phyloP scores from a whole-genome alignment of 305 asterid genomes.

The Salvia sclarea region DNA sequence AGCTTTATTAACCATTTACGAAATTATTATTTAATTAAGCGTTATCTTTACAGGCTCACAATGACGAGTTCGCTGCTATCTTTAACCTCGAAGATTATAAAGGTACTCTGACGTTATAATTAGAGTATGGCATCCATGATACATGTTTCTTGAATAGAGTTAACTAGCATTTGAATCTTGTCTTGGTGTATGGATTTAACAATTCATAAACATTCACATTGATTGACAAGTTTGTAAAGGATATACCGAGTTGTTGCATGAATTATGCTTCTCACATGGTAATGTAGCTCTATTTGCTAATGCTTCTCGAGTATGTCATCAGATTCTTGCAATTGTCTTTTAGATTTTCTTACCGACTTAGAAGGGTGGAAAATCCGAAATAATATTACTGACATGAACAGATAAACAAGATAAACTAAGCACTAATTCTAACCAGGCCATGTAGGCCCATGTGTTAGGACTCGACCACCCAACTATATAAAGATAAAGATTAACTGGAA shows the following conservation, averaged over 20 bases:
- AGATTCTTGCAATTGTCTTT: constrained; percentile 4
- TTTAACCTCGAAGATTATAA: constrained; percentile 94
- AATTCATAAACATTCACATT: constrained; percentile 2
- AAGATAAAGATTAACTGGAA: neutral
- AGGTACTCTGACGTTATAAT: constrained; percentile 52
- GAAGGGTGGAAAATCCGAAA: neutral
- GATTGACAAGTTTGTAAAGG: constrained; percentile 16
- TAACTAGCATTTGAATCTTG: neutral
- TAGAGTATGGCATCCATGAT: constrained; percentile 7
- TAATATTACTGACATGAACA: neutral
- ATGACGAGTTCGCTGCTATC: constrained; percentile 72
- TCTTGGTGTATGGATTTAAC: constrained; percentile 7
- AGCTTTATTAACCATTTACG: constrained; percentile 17
- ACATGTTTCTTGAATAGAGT: constrained; percentile 2
- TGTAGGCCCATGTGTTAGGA: neutral
- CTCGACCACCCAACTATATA: neutral
- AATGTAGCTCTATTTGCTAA: neutral
- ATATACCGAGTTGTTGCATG: neutral
- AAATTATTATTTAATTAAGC: constrained; percentile 15
- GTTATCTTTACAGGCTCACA: constrained; percentile 66
- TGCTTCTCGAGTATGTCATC: neutral
- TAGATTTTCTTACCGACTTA: neutral
- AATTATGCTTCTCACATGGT: neutral
- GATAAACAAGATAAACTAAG: neutral
- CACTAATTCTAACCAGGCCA: neutral